Evolutionary conservation across 805 yeast genomes (phyloP), one percentile per base, ranked within the genome.

Genomic region (Lachancea quebecensis): DNA sequence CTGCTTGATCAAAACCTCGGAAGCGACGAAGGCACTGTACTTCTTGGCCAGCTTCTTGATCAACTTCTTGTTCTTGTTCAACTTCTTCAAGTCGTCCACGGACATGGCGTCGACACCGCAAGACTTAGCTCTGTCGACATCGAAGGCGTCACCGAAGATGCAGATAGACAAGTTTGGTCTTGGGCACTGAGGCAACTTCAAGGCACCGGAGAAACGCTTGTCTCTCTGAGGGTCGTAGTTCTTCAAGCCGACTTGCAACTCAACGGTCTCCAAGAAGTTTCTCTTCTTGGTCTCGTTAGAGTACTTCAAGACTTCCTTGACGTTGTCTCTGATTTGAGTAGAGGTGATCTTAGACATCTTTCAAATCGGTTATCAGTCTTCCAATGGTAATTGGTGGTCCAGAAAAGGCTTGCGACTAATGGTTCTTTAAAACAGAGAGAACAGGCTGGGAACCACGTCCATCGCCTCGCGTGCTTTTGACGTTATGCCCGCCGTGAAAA

Each of bases 201-300:
- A 83, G 71, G 98, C 70, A 79, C 99, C 99, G 73, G 98, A 91
- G 97, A 93, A 93, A 89, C 99, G 98, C 90, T 93, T 93, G 79
- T 93, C 99, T 87, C 99, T 90, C 82, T 93, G 99, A 72, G 99
- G 98, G 75, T 93, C 99, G 78, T 93, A 93, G 95, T 93, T 93
- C 90, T 93, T 93, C 67, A 93, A 83, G 76, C 99, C 99, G 70
- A 93, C 95, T 81, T 93, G 99, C 72, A 93, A 82, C 81, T 93
- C 99, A 68, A 93, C 90, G 75, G 99, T 91, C 85, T 93, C 99
- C 77, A 91, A 85, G 81, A 93, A 93, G 95, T 93, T 93, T 85
- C 99, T 90, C 96, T 93, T 91, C 87, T 93, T 93, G 78, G 91
- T 84, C 75, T 85, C 93, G 72, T 71, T 80, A 66, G 98, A 88